phyloP scores from a whole-genome alignment of 2,329 filamentous ascomycete genomes.

The Coniochaeta sp. region DNA sequence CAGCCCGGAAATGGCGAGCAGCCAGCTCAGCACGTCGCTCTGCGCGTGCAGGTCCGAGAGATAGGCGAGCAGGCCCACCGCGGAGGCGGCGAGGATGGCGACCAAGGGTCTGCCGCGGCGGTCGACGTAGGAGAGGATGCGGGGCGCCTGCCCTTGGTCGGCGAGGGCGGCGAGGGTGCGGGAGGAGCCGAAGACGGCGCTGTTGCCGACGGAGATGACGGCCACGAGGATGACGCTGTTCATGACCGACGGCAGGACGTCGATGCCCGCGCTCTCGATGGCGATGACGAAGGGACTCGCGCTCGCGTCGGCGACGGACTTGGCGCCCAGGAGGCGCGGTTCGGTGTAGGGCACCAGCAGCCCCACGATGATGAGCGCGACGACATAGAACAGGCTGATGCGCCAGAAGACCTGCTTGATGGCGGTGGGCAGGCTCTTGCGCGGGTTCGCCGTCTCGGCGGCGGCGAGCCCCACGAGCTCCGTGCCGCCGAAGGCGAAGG shows the following conservation, averaged over 20 bases:
- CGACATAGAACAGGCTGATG: slow-evolving; percentile 56
- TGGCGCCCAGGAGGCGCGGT: slow-evolving; percentile 43
- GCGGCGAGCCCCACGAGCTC: slow-evolving; percentile 57
- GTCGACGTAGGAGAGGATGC: slow-evolving; percentile 51
- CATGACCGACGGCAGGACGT: slow-evolving; percentile 57
- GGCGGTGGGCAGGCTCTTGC: slow-evolving; percentile 60
- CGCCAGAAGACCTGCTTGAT: slow-evolving; percentile 55
- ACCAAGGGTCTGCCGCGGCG: slow-evolving; percentile 54
- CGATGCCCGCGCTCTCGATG: slow-evolving; percentile 59
- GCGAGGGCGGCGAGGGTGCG: slow-evolving; percentile 65
- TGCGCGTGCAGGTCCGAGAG: slow-evolving; percentile 60
- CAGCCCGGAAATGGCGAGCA: slow-evolving; percentile 62
- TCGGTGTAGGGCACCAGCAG: slow-evolving; percentile 61
- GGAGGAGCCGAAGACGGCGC: slow-evolving; percentile 59
- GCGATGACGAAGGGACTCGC: slow-evolving; percentile 61
- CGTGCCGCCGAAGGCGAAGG: slow-evolving; percentile 55
- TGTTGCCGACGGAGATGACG: slow-evolving; percentile 55
- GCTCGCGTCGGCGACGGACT: slow-evolving; percentile 51
- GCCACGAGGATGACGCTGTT: slow-evolving; percentile 63
- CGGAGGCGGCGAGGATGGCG: slow-evolving; percentile 45
- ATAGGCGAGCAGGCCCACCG: slow-evolving; percentile 61
- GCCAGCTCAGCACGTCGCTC: slow-evolving; percentile 62
- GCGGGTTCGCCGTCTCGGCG: slow-evolving; percentile 57
- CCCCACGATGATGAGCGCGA: slow-evolving; percentile 55
- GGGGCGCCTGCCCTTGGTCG: slow-evolving; percentile 58